These are phyloP conservation scores for Blastobotrys terrestris DNA, from an alignment of 805 yeast genomes.

Conservation along the genomic window DNA sequence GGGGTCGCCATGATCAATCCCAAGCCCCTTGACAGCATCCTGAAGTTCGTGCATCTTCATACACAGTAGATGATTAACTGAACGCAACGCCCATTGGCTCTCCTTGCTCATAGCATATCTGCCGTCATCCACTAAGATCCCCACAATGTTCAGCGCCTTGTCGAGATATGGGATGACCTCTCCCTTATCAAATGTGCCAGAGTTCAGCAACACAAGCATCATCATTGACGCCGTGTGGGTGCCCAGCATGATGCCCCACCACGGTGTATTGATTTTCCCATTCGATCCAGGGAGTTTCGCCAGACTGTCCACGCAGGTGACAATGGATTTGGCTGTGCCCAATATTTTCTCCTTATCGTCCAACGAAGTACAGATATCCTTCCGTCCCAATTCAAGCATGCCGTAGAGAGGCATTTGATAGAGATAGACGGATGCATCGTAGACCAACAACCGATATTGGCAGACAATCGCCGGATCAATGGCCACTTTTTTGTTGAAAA, in stretches of 20 bases:
- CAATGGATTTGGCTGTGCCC: constrained; percentile 9
- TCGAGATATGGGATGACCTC: constrained; percentile 13
- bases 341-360: constrained; percentile 5
- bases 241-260: constrained; percentile 45
- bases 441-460: constrained; percentile 16
- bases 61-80: constrained; percentile 46
- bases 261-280: constrained; percentile 35
- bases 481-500: neutral
- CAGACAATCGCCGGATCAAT: neutral
- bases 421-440: constrained; percentile 9
- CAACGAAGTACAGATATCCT: constrained; percentile 2
- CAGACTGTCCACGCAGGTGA: constrained; percentile 5
- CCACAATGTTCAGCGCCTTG: constrained; percentile 16
- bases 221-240: constrained; percentile 34
- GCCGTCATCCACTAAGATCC: constrained; percentile 18
- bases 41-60: constrained; percentile 40
- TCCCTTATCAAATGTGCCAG: constrained; percentile 31
- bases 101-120: constrained; percentile 45
- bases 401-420: constrained; percentile 11
- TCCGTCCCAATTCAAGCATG: constrained; percentile 11
- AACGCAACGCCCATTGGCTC: constrained; percentile 56
- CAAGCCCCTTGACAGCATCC: constrained; percentile 34
- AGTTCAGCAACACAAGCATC: constrained; percentile 38
- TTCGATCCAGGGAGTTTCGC: neutral
- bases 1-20: constrained; percentile 49